Percentiles rank a stretch among this genome's conserved stretches.
Conservation (phyloP, 2,329 filamentous ascomycete genomes). For the Colletotrichum sp. region DNA sequence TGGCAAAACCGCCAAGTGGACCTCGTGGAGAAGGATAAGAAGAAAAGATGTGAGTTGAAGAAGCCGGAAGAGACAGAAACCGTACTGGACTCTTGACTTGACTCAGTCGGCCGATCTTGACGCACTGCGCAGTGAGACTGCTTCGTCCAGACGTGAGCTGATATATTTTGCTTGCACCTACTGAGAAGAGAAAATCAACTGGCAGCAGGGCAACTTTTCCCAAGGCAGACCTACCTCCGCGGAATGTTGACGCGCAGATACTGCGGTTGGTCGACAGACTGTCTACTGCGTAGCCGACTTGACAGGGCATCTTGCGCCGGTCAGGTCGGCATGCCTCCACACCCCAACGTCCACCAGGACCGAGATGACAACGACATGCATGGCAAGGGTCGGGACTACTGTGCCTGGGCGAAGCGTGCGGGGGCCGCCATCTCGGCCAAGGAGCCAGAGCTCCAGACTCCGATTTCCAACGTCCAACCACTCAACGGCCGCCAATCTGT, state of each 20-base stretch:
- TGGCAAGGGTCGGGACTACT: not conserved
- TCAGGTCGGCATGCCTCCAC: not conserved
- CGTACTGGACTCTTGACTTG: not conserved
- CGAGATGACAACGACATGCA: not conserved
- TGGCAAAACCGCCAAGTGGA: constrained; percentile 4
- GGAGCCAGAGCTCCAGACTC: not conserved
- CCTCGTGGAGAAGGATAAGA: not conserved
- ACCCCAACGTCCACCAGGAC: not conserved
- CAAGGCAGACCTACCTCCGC: not conserved
- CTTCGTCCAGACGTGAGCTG: not conserved
- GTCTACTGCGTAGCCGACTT: not conserved
- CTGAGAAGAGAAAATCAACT: not conserved
- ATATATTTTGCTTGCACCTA: not conserved
- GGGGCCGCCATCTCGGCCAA: constrained; percentile 7
- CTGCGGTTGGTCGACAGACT: not conserved
- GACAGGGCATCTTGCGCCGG: not conserved
- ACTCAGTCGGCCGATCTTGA: not conserved
- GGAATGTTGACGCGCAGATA: not conserved
- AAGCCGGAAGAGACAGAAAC: not conserved
- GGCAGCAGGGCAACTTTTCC: not conserved
- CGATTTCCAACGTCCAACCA: constrained; percentile 10
- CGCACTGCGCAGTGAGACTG: not conserved
- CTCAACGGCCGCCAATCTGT: constrained; percentile 1
- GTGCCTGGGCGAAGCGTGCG: not conserved
- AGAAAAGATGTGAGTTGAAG: not conserved